Conservation (phyloP, 2,329 filamentous ascomycete species). For the Xylariaceae sp. region DNA sequence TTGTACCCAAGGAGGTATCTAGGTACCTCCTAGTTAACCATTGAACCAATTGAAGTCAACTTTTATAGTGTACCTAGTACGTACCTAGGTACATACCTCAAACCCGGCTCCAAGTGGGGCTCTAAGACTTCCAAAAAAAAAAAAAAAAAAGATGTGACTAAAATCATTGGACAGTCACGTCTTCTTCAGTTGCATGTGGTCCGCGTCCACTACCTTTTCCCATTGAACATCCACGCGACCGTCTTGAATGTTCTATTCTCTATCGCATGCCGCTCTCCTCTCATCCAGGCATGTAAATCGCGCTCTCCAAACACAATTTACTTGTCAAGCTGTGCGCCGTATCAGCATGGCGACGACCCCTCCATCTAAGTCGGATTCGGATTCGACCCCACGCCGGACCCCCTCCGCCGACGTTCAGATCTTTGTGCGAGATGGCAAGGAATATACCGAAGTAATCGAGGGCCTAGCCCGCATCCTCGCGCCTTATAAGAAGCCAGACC, state of each 20-base stretch:
- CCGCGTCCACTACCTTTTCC: background rate
- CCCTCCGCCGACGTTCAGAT: conserved; percentile 31
- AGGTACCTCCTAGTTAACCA: too few relatives aligned
- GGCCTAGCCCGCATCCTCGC: conserved; percentile 54
- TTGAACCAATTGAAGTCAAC: too few relatives aligned
- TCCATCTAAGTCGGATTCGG: conserved; percentile 13
- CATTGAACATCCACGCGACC: background rate
- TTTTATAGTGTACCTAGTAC: too few relatives aligned
- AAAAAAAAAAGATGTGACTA: background rate
- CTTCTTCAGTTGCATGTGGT: background rate
- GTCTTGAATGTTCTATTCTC: conserved; percentile 3
- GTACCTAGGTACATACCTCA: too few relatives aligned
- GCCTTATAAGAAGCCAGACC: conserved; percentile 36
- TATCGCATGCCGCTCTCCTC: background rate
- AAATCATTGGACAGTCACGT: background rate
- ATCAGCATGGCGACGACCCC: conserved; percentile 29
- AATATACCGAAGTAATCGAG: conserved; percentile 49
- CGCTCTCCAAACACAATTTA: conserved; percentile 4
- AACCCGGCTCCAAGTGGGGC: background rate
- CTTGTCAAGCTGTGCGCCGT: conserved; percentile 21
- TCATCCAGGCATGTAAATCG: conserved; percentile 22
- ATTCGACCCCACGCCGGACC: conserved; percentile 17
- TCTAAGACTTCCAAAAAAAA: background rate
- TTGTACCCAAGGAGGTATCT: too few relatives aligned
- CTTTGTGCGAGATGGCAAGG: conserved; percentile 40